Evolutionary conservation across 1,139 yeast genomes (phyloP).

Genomic region (Sugiyamaella pinicola): DNA sequence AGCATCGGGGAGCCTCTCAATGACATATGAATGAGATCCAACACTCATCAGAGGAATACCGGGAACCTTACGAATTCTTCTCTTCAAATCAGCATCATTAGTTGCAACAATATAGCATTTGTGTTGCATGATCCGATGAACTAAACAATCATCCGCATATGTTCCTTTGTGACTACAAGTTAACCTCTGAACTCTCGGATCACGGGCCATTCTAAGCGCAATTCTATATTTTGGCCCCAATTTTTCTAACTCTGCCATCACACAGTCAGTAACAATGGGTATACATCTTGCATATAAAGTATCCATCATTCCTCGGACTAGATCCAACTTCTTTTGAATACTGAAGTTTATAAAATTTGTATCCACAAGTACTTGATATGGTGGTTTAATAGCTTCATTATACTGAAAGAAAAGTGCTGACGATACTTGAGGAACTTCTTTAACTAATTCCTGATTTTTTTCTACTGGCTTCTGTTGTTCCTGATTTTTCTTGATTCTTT

Average conservation of each 20-base stretch:
- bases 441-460: slow-evolving; percentile 79
- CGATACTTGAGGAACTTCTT: slow-evolving; percentile 92
- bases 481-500: slow-evolving; percentile 43
- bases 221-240: slow-evolving; percentile 92
- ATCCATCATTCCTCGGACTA: slow-evolving; percentile 96
- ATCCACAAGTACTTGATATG: slow-evolving; percentile 92
- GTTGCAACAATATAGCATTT: slow-evolving; percentile 97
- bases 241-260: slow-evolving; percentile 95
- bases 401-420: slow-evolving; percentile 94
- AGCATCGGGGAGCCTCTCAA: slow-evolving; percentile 93
- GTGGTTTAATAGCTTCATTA: slow-evolving; percentile 92
- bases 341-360: slow-evolving; percentile 96
- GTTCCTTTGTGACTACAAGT: slow-evolving; percentile 94
- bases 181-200: slow-evolving; percentile 84
- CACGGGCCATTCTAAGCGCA: slow-evolving; percentile 88
- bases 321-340: slow-evolving; percentile 90
- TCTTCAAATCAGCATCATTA: slow-evolving; percentile 95
- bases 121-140: slow-evolving; percentile 89
- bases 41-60: slow-evolving; percentile 97
- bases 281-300: slow-evolving; percentile 91
- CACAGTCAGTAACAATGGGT: slow-evolving; percentile 95
- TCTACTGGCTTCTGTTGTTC: slow-evolving; percentile 38
- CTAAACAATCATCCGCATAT: slow-evolving; percentile 97
- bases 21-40: slow-evolving; percentile 87
- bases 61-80: slow-evolving; percentile 92